Evolutionary conservation across 2,329 filamentous ascomycete genomes (phyloP).

Genomic region (Sporothrix pseudoabietina): DNA sequence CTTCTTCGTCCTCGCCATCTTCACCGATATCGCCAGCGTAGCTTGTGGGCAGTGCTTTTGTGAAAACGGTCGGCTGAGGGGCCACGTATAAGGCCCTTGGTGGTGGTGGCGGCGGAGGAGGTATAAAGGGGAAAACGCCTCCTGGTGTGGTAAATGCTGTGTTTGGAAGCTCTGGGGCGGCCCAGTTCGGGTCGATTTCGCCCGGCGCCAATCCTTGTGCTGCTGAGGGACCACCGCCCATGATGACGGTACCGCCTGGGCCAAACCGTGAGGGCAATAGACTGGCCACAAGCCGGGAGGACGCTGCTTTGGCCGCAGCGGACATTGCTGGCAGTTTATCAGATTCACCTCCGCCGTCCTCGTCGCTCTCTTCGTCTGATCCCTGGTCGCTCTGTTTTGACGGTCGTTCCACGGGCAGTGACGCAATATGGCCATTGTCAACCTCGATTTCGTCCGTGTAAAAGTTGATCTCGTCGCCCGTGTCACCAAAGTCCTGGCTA

Average conservation of each 20-base stretch:
- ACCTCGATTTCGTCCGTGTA: constrained; percentile 80
- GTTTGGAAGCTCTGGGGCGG: constrained; percentile 43
- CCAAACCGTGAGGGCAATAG: constrained; percentile 24
- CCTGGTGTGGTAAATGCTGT: constrained; percentile 31
- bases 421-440: constrained; percentile 81
- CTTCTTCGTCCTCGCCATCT: constrained; percentile 38
- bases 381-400: constrained; percentile 37
- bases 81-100: neutral
- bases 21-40: constrained; percentile 22
- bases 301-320: neutral
- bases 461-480: constrained; percentile 89
- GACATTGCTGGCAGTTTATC: neutral
- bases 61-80: neutral
- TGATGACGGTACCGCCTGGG: constrained; percentile 23
- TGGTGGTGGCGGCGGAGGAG: neutral
- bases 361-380: constrained; percentile 32
- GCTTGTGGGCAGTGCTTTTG: constrained; percentile 23
- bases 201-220: neutral
- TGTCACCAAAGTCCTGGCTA: constrained; percentile 74
- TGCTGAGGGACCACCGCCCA: neutral
- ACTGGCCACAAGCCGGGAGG: neutral
- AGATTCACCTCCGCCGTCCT: neutral
- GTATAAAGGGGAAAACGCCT: neutral
- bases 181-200: constrained; percentile 45
- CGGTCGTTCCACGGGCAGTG: constrained; percentile 41